Conservation (phyloP, 495 filamentous ascomycete species). For the Pyronema omphalodes region DNA sequence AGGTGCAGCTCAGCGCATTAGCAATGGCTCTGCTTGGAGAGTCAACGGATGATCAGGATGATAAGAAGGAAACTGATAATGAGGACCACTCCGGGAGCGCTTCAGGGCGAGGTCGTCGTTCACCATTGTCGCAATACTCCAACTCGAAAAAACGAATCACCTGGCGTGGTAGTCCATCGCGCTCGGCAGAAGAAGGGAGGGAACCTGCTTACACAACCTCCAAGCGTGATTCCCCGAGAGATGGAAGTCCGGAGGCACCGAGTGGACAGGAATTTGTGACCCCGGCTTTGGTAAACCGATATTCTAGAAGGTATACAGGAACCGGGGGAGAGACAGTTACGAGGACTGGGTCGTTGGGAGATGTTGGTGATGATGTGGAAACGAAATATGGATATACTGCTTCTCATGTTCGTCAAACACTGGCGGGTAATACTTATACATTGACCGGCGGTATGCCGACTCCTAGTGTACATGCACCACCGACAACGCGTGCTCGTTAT, state of each 20-base stretch:
- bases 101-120: neutral
- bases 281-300: constrained; percentile 13
- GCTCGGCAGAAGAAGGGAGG: constrained; percentile 3
- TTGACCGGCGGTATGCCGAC: too few relatives aligned
- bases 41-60: neutral
- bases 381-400: too few relatives aligned
- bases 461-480: too few relatives aligned
- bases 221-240: constrained; percentile 1
- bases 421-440: too few relatives aligned
- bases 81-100: neutral
- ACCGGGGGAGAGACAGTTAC: too few relatives aligned
- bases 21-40: constrained; percentile 18
- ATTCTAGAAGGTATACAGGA: neutral
- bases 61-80: neutral
- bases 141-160: constrained; percentile 12
- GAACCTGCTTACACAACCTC: neutral
- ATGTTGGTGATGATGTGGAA: too few relatives aligned
- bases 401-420: too few relatives aligned
- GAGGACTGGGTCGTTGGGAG: too few relatives aligned
- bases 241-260: constrained; percentile 16
- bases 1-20: constrained; percentile 21
- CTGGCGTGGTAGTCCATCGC: constrained; percentile 17
- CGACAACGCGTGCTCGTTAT: too few relatives aligned
- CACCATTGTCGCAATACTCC: neutral
- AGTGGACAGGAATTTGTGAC: constrained; percentile 18